Conservation (phyloP, 345 rosid species). For the Populus simonii region DNA sequence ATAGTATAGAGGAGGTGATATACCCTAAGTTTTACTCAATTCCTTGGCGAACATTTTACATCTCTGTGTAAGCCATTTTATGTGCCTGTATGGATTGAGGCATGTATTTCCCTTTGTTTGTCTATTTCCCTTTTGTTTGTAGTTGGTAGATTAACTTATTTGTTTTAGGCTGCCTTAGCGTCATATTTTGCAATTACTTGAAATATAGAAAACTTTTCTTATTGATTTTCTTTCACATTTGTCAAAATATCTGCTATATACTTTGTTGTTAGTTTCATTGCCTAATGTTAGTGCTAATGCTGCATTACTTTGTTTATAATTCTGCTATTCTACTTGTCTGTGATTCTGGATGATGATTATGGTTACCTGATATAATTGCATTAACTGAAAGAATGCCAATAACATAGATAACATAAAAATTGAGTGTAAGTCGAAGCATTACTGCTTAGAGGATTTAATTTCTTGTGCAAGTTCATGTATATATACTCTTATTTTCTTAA, state of each 20-base stretch:
- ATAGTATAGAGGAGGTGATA: slow-evolving; percentile 70
- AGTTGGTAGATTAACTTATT: not conserved
- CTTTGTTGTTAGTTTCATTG: not conserved
- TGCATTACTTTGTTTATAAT: not conserved
- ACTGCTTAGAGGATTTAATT: not conserved
- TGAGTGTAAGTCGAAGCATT: too few species aligned
- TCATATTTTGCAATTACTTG: slow-evolving; percentile 1
- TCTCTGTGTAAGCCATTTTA: not conserved
- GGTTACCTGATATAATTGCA: not conserved
- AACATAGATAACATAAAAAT: too few species aligned
- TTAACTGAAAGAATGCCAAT: not conserved
- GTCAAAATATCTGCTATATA: not conserved
- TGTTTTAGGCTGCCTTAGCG: not conserved
- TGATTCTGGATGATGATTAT: not conserved
- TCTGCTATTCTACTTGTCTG: not conserved
- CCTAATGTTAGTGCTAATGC: not conserved
- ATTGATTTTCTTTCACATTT: not conserved
- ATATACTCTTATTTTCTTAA: not conserved
- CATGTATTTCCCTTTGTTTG: not conserved
- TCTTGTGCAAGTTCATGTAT: not conserved
- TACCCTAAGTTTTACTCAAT: slow-evolving; percentile 2
- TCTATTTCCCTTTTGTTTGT: not conserved
- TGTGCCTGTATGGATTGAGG: not conserved
- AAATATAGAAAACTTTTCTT: not conserved
- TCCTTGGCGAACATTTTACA: not conserved